These are phyloP conservation scores for Penicillium sp. DNA, from an alignment of 2,329 filamentous ascomycete genomes.

Conservation along the genomic window DNA sequence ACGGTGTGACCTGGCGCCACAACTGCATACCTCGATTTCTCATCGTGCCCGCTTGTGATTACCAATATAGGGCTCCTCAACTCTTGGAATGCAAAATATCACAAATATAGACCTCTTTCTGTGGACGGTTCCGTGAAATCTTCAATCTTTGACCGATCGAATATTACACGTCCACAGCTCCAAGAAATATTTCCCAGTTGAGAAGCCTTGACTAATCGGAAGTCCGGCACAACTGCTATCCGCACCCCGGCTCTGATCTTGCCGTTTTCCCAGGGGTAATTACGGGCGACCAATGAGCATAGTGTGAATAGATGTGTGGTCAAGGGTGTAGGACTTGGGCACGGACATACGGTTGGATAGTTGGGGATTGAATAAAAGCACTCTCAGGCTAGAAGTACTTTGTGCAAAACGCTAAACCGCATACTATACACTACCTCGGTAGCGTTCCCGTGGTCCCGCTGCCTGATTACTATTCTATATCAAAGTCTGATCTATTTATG, in stretches of 20 bases:
- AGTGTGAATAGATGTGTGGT: neutral
- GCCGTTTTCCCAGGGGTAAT: constrained; percentile 7
- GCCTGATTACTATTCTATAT: no score
- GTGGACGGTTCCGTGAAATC: neutral
- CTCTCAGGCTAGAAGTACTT: neutral
- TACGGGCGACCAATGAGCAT: constrained; percentile 4
- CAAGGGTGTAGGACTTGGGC: neutral
- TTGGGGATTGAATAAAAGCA: neutral
- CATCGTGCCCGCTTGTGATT: neutral
- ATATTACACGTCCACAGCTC: neutral
- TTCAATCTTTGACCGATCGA: neutral
- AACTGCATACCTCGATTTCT: neutral
- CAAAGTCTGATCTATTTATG: no score
- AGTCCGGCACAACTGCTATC: constrained; percentile 17
- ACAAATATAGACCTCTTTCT: neutral
- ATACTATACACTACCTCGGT: neutral
- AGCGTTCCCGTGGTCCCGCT: neutral
- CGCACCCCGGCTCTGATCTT: constrained; percentile 8
- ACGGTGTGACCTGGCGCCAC: constrained; percentile 1
- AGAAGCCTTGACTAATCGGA: constrained; percentile 9
- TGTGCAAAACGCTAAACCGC: neutral
- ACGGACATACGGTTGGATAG: neutral
- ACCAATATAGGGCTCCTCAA: no score
- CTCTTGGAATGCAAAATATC: neutral
- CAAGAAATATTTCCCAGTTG: constrained; percentile 10